phyloP scores from a whole-genome alignment of 2,329 filamentous ascomycete genomes.

The Blumeria hordei region DNA sequence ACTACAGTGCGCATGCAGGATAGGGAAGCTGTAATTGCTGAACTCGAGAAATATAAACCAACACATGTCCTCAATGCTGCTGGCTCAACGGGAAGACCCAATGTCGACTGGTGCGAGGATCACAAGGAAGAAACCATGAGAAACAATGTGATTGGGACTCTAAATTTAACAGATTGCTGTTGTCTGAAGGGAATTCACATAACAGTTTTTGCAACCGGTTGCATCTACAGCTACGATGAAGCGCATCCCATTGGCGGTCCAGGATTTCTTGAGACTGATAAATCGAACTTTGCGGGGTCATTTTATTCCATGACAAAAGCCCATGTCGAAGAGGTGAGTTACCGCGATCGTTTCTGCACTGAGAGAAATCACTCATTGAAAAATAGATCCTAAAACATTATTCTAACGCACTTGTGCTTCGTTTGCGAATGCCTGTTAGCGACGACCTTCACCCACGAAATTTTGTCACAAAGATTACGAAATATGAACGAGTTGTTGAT shows the following conservation, averaged over 20 bases:
- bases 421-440: slow-evolving; percentile 44
- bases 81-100: slow-evolving; percentile 40
- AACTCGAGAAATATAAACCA: slow-evolving; percentile 33
- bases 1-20: slow-evolving; percentile 43
- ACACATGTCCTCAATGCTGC: slow-evolving; percentile 44
- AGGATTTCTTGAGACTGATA: slow-evolving; percentile 36
- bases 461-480: slow-evolving; percentile 44
- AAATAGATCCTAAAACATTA: slow-evolving; percentile 34
- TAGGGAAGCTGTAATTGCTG: slow-evolving; percentile 27
- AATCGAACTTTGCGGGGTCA: slow-evolving; percentile 38
- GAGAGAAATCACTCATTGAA: slow-evolving; percentile 4
- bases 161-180: slow-evolving; percentile 39
- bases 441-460: slow-evolving; percentile 41
- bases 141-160: slow-evolving; percentile 39
- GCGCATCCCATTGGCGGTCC: slow-evolving; percentile 32
- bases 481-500: slow-evolving; percentile 40
- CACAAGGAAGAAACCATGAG: slow-evolving; percentile 42
- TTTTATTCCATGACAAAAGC: slow-evolving; percentile 46
- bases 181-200: slow-evolving; percentile 32
- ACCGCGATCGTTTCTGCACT: not conserved
- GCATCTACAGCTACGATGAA: slow-evolving; percentile 40
- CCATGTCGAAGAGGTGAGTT: slow-evolving; percentile 34
- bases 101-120: slow-evolving; percentile 49
- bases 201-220: slow-evolving; percentile 43
- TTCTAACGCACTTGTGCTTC: slow-evolving; percentile 34